Evolutionary conservation across 257 asterid genomes (phyloP).

Genomic region (Solanum sitiens): DNA sequence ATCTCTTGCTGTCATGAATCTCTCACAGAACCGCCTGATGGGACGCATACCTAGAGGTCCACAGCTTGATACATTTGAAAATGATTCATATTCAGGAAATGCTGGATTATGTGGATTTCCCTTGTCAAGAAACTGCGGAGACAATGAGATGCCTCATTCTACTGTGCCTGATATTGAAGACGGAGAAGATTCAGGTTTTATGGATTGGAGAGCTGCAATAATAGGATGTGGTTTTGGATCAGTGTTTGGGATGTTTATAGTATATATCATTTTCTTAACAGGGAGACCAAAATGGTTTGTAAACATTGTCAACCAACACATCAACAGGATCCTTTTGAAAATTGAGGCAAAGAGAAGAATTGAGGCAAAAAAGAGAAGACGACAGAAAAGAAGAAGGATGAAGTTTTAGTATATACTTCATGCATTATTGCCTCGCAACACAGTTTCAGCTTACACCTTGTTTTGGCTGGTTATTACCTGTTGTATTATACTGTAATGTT

Average conservation of each 20-base stretch:
- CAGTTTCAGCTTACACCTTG: not conserved
- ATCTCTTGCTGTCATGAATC: not conserved
- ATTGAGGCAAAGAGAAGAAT: not conserved
- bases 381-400: not conserved
- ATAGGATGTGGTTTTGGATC: slow-evolving; percentile 18
- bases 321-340: not conserved
- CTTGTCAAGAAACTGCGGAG: slow-evolving; percentile 2
- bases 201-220: slow-evolving; percentile 9
- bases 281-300: slow-evolving; percentile 11
- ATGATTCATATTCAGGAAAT: slow-evolving; percentile 1
- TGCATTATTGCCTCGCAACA: not conserved
- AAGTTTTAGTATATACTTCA: not conserved
- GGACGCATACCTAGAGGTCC: slow-evolving; percentile 1
- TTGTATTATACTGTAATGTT: not conserved
- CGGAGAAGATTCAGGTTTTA: not conserved
- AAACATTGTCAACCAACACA: not conserved
- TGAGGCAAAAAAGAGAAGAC: not conserved
- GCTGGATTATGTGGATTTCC: slow-evolving; percentile 3
- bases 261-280: slow-evolving; percentile 4
- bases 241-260: slow-evolving; percentile 1
- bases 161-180: not conserved
- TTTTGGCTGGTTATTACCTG: not conserved
- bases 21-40: not conserved
- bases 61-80: slow-evolving; percentile 1
- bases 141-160: not conserved